A percentile compares a stretch with the other conserved stretches of the same genome.
Evolutionary conservation across 768 basidiomycete genomes (phyloP).

Genomic region (Boletus bicolor): DNA sequence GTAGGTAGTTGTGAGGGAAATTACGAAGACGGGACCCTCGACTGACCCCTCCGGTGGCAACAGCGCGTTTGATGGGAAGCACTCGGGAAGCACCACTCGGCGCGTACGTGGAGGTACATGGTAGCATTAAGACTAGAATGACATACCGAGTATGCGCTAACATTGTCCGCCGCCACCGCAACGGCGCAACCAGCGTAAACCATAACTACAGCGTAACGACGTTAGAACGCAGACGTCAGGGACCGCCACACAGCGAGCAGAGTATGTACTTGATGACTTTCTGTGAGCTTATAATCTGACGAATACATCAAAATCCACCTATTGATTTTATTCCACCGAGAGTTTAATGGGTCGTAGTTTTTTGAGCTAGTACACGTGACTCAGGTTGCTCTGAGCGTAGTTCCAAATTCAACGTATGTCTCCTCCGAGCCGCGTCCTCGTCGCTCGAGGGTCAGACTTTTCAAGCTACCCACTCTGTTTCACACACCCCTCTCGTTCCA

Average conservation of each 20-base stretch:
- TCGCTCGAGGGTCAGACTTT: no score
- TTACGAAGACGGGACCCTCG: neutral
- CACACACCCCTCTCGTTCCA: neutral
- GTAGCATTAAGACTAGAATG: no score
- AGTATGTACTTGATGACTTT: neutral
- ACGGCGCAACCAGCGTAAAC: neutral
- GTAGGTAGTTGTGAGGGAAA: neutral
- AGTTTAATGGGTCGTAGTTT: neutral
- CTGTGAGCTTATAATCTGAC: neutral
- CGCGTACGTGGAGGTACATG: neutral
- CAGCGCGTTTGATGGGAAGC: neutral
- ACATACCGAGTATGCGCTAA: neutral
- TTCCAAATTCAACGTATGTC: no score
- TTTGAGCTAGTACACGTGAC: no score
- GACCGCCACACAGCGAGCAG: neutral
- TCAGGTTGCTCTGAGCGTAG: no score
- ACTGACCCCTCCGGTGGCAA: neutral
- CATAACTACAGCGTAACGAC: conserved; percentile 3
- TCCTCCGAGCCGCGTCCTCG: no score
- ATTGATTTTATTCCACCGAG: neutral
- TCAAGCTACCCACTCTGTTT: no score
- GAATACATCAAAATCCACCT: neutral
- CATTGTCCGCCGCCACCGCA: neutral
- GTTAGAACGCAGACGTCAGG: neutral
- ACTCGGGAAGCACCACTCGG: neutral